Base-by-base conservation (phyloP, 306 rosid genomes). In the Corylus avellana region DNA sequence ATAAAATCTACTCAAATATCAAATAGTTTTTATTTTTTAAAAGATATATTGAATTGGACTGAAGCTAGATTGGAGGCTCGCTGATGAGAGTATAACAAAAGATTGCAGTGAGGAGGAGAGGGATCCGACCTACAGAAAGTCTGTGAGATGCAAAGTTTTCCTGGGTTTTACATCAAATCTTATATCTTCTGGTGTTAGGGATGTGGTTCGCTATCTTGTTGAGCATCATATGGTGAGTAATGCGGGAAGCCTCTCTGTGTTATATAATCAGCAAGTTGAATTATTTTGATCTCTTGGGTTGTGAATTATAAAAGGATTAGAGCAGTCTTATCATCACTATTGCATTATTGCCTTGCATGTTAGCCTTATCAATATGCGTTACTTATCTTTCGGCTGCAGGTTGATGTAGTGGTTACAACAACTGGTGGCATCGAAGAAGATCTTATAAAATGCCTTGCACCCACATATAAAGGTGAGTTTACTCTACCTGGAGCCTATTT, bases 341-440 rank as follows among this genome's bases (percentile, higher is more conserved):
- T 67, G 72, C 42, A 10, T 4, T 68, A 1, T 42, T 16, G 7
- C 27, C 4, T 9, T 42, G 29, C 12, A 0, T 49, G 16, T 32
- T 22, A 46, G 55, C 25, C 10, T 42, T 68, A 0, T 18, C 4
- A 39, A 17, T 4, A 17, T 18, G 29, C 10, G 51, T 68, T 68
- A 13, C 11, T 59, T 11, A 1, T 39, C 72, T 67, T 68, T n/a
- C 18, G 29, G 76, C 11, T 85, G 73, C 83, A 91, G 96, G 96
- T 91, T 82, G 91, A 95, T 86, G 99, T 93, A 11, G 63, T 93
- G 81, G 99, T 93, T 63, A 91, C 99, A 35, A 93, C 99, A 46
- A 82, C 98, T 27, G 99, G 98, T 76, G 98, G 99, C 57, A 86
- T 95, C 7, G 99, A 93, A 83, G 98, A 95, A 84, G 99, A 95